phyloP scores from a whole-genome alignment of 1,284 basidiomycete species.

The Pterulicium gracile region DNA sequence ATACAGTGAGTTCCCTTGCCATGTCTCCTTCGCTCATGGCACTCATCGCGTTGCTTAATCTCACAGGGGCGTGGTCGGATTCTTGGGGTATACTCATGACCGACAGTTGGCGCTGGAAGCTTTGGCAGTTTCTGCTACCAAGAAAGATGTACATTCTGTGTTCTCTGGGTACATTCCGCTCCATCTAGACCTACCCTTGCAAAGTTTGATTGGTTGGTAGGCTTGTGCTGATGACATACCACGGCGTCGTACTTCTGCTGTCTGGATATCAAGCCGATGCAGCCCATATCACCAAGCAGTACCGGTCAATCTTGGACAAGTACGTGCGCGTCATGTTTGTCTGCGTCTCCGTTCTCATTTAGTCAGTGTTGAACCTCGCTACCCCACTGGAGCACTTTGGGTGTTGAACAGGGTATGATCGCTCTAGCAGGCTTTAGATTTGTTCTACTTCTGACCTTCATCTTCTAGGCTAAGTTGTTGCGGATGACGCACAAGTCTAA shows the following conservation, averaged over 20 bases:
- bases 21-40: no score
- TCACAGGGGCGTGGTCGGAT: conserved; percentile 52
- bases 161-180: conserved; percentile 50
- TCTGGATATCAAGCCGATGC: conserved; percentile 69
- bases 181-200: conserved; percentile 2
- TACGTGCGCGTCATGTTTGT: conserved; percentile 13
- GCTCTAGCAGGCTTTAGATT: background rate
- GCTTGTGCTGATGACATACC: conserved; percentile 72
- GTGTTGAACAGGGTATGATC: conserved; percentile 53
- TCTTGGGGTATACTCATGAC: conserved; percentile 66
- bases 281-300: conserved; percentile 48
- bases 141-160: conserved; percentile 57
- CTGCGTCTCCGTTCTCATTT: background rate
- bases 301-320: conserved; percentile 51
- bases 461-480: conserved; percentile 56
- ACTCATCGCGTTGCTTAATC: no score
- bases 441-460: background rate
- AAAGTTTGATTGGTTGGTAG: conserved; percentile 20
- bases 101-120: conserved; percentile 55
- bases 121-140: conserved; percentile 52
- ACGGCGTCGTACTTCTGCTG: conserved; percentile 57
- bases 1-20: conserved; percentile 36
- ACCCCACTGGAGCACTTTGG: conserved; percentile 65
- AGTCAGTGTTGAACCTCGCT: conserved; percentile 40
- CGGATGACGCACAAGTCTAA: conserved; percentile 57